Conservation (phyloP, 2,329 filamentous ascomycete genomes). For the Paecilomyces sp. region DNA sequence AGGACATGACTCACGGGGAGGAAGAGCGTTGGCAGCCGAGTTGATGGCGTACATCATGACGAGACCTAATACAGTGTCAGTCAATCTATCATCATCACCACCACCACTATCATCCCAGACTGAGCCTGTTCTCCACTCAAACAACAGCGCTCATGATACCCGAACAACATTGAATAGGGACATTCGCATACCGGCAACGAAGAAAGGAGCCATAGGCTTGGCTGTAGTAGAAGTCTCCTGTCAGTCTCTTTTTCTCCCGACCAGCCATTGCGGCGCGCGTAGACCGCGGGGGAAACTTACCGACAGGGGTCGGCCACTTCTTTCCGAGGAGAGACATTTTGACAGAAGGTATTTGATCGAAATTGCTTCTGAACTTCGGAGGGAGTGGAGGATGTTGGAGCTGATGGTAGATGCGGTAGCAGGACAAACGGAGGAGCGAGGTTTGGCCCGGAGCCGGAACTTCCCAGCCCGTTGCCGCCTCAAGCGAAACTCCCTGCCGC, state of each 20-base stretch:
- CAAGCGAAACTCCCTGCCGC: slow-evolving; percentile 17
- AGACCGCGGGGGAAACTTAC: slow-evolving; percentile 47
- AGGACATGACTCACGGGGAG: slow-evolving; percentile 60
- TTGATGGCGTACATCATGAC: slow-evolving; percentile 91
- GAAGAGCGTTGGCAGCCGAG: slow-evolving; percentile 68
- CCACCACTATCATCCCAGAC: slow-evolving; percentile 3
- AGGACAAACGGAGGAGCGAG: slow-evolving; percentile 28
- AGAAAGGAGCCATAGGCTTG: slow-evolving; percentile 88
- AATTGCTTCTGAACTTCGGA: slow-evolving; percentile 18
- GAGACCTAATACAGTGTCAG: slow-evolving; percentile 50
- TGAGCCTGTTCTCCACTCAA: neutral
- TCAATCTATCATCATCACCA: slow-evolving; percentile 16
- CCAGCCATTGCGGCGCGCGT: neutral
- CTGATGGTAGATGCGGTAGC: slow-evolving; percentile 17
- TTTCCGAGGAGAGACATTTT: slow-evolving; percentile 76
- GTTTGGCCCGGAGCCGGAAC: slow-evolving; percentile 24
- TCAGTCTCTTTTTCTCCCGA: slow-evolving; percentile 17
- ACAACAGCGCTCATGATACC: neutral
- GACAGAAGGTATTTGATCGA: slow-evolving; percentile 31
- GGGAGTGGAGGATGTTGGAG: slow-evolving; percentile 15
- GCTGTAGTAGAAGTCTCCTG: slow-evolving; percentile 48
- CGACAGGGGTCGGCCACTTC: slow-evolving; percentile 72
- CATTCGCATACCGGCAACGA: slow-evolving; percentile 72
- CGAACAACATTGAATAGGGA: neutral
- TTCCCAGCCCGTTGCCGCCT: slow-evolving; percentile 19